Percentiles rank a stretch among this genome's conserved stretches.
These are phyloP conservation scores for barrel medic (Medicago truncatula) DNA, from an alignment of 306 rosid species.

Conservation along the genomic window MtrunA17r5.0-ANR NC_053043.1:17247001-17247500, in stretches of 20 bases:
- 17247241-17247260: slow-evolving; percentile 97
- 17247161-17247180: slow-evolving; percentile 27
- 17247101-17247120: too few species aligned
- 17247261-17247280: slow-evolving; percentile 93
- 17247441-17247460: slow-evolving; percentile 16
- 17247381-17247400: slow-evolving; percentile 85
- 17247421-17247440: slow-evolving; percentile 70
- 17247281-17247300: slow-evolving; percentile 89
- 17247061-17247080: too few species aligned
- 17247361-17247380: slow-evolving; percentile 99
- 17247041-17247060: too few species aligned
- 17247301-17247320: slow-evolving; percentile 97
- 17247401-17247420: slow-evolving; percentile 71
- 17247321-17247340: slow-evolving; percentile 95
- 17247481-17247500: neutral
- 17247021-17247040: too few species aligned
- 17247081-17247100: too few species aligned
- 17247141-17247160: neutral
- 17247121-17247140: too few species aligned
- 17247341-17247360: slow-evolving; percentile 92
- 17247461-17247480: neutral
- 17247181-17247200: slow-evolving; percentile 98
- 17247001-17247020: too few species aligned
- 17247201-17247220: slow-evolving; percentile 91
- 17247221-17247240: slow-evolving; percentile 81